Percentiles rank a stretch among this genome's conserved stretches.
These are phyloP conservation scores for Spatholobus suberectus DNA, from an alignment of 306 rosid genomes.

Conservation along the genomic window DNA sequence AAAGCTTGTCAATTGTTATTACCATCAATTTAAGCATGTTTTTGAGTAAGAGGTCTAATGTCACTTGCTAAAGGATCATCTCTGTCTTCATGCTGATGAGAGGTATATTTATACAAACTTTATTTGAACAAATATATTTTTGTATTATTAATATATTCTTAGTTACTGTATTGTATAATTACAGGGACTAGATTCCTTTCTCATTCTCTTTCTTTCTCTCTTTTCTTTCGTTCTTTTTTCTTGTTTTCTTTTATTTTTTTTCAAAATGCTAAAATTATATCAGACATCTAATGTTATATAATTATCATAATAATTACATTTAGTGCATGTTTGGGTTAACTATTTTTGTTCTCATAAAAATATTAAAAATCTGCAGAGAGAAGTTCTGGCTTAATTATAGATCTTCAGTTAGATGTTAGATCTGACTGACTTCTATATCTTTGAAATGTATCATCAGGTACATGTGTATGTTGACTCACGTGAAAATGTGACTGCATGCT, in stretches of 20 bases:
- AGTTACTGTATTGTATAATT: not conserved
- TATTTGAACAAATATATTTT: not conserved
- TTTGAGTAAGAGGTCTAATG: not conserved
- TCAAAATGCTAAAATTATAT: not conserved
- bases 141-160: not conserved
- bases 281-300: not conserved
- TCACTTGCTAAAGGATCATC: not conserved
- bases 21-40: constrained; percentile 12
- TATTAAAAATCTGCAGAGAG: not conserved
- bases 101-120: not conserved
- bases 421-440: constrained; percentile 1
- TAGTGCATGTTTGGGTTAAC: not conserved
- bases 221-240: too few species aligned
- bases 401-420: constrained; percentile 16
- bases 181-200: not conserved
- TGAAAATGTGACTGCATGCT: constrained; percentile 87
- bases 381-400: not conserved
- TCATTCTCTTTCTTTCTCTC: not conserved
- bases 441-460: constrained; percentile 58
- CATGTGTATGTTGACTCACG: constrained; percentile 69
- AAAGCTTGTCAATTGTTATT: not conserved
- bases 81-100: not conserved
- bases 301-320: not conserved
- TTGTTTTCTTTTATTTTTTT: not conserved
- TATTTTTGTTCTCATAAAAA: not conserved